Percentiles rank a stretch among this genome's conserved stretches.
phyloP scores from a whole-genome alignment of 768 basidiomycete genomes.

The Tylopilus rubrobrunneus region DNA sequence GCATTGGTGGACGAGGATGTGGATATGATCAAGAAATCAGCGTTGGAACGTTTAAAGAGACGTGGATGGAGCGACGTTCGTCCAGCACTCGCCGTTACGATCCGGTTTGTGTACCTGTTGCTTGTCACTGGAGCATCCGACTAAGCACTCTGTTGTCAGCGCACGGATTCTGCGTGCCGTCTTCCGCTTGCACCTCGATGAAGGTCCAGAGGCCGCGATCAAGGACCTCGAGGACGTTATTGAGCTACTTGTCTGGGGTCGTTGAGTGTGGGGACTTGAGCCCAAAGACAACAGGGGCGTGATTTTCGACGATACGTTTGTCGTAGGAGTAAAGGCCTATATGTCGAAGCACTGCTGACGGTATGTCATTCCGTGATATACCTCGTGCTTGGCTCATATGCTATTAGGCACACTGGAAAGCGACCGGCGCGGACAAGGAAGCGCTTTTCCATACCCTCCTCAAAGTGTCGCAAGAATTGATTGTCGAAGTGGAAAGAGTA shows the following conservation, averaged over 20 bases:
- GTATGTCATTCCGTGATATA: background rate
- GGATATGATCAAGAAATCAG: background rate
- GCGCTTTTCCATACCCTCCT: background rate
- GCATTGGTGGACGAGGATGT: background rate
- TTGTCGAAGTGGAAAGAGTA: background rate
- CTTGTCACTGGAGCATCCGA: too few relatives aligned
- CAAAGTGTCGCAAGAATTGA: background rate
- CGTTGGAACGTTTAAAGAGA: background rate
- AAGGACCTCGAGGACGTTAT: background rate
- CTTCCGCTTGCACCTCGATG: background rate
- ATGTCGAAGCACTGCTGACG: background rate
- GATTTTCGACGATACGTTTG: background rate
- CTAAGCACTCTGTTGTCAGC: background rate
- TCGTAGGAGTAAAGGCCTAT: background rate
- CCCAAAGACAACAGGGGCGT: background rate
- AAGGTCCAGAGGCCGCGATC: background rate
- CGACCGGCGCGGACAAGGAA: background rate
- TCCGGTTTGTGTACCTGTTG: background rate
- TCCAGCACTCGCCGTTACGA: background rate
- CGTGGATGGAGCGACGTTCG: background rate
- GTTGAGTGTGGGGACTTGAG: slow-evolving; percentile 1
- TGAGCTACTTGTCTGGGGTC: slow-evolving; percentile 1
- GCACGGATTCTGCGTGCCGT: background rate
- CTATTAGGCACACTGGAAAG: background rate
- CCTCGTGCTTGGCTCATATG: background rate